These are phyloP conservation scores for Prunus kanzakura DNA, from an alignment of 306 rosid species.

Conservation along the genomic window DNA sequence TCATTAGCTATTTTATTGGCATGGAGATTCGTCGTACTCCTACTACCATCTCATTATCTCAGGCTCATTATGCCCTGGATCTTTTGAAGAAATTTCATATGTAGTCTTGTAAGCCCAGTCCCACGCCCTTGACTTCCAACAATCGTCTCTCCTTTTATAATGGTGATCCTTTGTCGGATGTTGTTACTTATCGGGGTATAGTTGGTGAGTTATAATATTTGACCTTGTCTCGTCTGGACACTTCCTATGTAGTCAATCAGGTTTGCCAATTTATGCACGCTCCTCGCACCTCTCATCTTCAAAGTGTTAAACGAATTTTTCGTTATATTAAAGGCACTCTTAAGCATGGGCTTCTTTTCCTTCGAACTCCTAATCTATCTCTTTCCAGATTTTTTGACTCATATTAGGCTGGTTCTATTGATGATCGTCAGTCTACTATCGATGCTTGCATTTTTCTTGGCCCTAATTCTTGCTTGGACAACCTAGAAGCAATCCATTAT, in stretches of 20 bases:
- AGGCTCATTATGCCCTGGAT: background rate
- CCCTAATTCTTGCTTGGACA: background rate
- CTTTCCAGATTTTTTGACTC: background rate
- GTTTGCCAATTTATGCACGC: too few relatives aligned
- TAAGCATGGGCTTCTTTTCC: too few relatives aligned
- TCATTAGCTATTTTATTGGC: background rate
- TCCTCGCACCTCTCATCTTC: too few relatives aligned
- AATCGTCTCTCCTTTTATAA: background rate
- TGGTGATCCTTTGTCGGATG: background rate
- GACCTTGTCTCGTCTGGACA: background rate
- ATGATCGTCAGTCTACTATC: background rate
- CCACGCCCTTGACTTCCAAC: background rate
- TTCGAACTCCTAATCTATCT: too few relatives aligned
- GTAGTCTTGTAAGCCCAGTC: background rate
- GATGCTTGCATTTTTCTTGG: background rate
- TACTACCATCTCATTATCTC: background rate
- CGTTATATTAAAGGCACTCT: too few relatives aligned
- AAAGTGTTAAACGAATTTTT: too few relatives aligned
- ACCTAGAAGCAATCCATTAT: background rate
- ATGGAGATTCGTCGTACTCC: background rate
- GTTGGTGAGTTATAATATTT: background rate
- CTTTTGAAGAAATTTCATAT: background rate
- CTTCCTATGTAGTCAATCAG: too few relatives aligned
- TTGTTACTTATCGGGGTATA: background rate
- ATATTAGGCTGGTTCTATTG: background rate